Evolutionary conservation across 2,329 filamentous ascomycete species (phyloP).

Genomic region (Leptoxyphium fumago): DNA sequence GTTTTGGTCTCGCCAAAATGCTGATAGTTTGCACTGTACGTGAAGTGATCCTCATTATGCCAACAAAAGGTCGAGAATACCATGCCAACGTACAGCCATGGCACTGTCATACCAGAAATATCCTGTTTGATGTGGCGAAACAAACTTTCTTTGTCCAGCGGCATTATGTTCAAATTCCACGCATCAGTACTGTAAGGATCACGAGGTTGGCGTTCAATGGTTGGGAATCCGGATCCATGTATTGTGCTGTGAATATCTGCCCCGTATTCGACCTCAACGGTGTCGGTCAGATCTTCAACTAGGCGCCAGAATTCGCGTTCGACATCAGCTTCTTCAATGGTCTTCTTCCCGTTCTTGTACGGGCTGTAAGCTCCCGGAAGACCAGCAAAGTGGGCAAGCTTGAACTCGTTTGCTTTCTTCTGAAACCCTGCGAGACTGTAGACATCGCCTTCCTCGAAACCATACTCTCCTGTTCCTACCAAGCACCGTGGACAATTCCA

Average conservation of each 20-base stretch:
- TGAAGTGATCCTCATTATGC: conserved; percentile 98
- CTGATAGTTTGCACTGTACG: conserved; percentile 96
- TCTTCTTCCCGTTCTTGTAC: conserved; percentile 61
- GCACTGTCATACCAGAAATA: conserved; percentile 97
- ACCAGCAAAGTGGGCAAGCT: conserved; percentile 80
- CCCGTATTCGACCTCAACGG: conserved; percentile 94
- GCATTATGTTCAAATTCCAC: conserved; percentile 91
- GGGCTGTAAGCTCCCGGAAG: conserved; percentile 48
- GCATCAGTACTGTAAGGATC: conserved; percentile 79
- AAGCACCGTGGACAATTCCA: conserved; percentile 95
- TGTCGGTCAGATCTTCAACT: conserved; percentile 85
- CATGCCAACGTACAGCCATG: conserved; percentile 99
- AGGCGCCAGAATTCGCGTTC: conserved; percentile 95
- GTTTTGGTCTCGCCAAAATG: conserved; percentile 98
- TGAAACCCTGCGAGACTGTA: conserved; percentile 95
- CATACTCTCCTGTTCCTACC: conserved; percentile 91
- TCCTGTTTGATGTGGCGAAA: conserved; percentile 97
- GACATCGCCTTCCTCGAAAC: conserved; percentile 89
- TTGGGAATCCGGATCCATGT: conserved; percentile 92
- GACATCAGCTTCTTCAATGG: conserved; percentile 86
- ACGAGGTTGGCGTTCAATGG: conserved; percentile 75
- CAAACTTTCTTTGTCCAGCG: conserved; percentile 76
- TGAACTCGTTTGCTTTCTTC: conserved; percentile 89
- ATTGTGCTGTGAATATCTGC: conserved; percentile 97
- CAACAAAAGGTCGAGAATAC: conserved; percentile 99